A percentile compares a stretch with the other conserved stretches of the same genome.
Conservation (phyloP, 371 early-diverging fungal genomes). For the Capniomyces stellatus region DNA sequence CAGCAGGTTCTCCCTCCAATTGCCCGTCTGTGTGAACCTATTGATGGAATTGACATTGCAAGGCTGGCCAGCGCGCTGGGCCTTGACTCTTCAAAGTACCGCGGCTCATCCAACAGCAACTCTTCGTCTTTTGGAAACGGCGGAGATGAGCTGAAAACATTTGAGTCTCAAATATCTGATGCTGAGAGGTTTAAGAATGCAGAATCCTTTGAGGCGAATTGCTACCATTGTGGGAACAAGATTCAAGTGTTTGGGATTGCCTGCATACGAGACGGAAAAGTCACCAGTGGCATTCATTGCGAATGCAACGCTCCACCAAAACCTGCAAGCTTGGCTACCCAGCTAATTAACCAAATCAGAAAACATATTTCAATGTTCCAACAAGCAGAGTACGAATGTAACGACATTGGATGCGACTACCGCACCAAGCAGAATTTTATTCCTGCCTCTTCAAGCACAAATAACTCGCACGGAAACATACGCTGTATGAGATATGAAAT, state of each 20-base stretch:
- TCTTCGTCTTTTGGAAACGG: slow-evolving; percentile 9
- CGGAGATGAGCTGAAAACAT: slow-evolving; percentile 41
- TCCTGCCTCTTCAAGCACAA: slow-evolving; percentile 19
- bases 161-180: slow-evolving; percentile 67
- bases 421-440: background rate
- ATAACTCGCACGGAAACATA: slow-evolving; percentile 19
- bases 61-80: slow-evolving; percentile 77
- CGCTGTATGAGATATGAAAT: slow-evolving; percentile 28
- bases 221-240: slow-evolving; percentile 37
- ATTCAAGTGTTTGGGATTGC: slow-evolving; percentile 37
- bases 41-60: slow-evolving; percentile 68
- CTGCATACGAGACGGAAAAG: slow-evolving; percentile 27
- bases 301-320: slow-evolving; percentile 33
- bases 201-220: slow-evolving; percentile 36
- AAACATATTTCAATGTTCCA: slow-evolving; percentile 47
- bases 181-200: slow-evolving; percentile 64
- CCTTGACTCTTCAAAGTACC: slow-evolving; percentile 43
- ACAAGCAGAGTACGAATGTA: slow-evolving; percentile 51
- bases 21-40: slow-evolving; percentile 70
- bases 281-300: slow-evolving; percentile 40
- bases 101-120: background rate
- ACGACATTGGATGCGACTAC: slow-evolving; percentile 27
- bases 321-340: slow-evolving; percentile 32
- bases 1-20: slow-evolving; percentile 95
- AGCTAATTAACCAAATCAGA: slow-evolving; percentile 45